Evolutionary conservation across 2,329 filamentous ascomycete genomes (phyloP).

Genomic region (Xylariaceae sp.): DNA sequence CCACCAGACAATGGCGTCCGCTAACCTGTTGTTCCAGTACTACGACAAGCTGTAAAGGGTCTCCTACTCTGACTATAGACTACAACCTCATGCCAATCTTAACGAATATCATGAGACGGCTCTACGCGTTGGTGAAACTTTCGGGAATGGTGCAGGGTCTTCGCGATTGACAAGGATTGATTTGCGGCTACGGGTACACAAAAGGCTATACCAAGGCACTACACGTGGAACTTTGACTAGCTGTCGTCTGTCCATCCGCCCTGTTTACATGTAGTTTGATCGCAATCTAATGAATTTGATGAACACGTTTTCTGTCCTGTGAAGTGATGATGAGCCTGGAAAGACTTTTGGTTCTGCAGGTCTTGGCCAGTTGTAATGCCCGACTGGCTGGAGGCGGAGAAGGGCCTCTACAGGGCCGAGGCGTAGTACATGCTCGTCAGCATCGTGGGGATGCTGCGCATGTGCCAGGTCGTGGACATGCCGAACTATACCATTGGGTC

Average conservation of each 20-base stretch:
- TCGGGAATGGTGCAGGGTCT: constrained; percentile 23
- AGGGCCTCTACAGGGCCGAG: constrained; percentile 37
- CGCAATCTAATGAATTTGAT: constrained; percentile 26
- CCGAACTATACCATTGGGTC: constrained; percentile 48
- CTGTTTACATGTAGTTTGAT: constrained; percentile 28
- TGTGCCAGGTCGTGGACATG: constrained; percentile 49
- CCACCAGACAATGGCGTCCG: constrained; percentile 2
- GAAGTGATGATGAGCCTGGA: neutral
- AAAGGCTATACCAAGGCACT: constrained; percentile 29
- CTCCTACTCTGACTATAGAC: constrained; percentile 41
- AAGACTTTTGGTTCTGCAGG: neutral
- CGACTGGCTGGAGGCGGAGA: constrained; percentile 42
- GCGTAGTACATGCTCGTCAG: constrained; percentile 50
- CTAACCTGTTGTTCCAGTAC: constrained; percentile 61
- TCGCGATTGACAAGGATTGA: constrained; percentile 26
- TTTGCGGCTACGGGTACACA: constrained; percentile 28
- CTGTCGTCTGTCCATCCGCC: constrained; percentile 26
- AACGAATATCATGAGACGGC: constrained; percentile 38
- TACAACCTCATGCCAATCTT: constrained; percentile 39
- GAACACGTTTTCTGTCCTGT: constrained; percentile 4
- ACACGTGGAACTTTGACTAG: constrained; percentile 25
- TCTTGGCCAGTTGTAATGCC: too few relatives aligned
- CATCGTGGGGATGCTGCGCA: constrained; percentile 44
- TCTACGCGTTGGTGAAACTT: constrained; percentile 25
- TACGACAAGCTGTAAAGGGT: constrained; percentile 93